Evolutionary conservation across 2,329 filamentous ascomycete species (phyloP).

Genomic region (Hysterium pulicare): DNA sequence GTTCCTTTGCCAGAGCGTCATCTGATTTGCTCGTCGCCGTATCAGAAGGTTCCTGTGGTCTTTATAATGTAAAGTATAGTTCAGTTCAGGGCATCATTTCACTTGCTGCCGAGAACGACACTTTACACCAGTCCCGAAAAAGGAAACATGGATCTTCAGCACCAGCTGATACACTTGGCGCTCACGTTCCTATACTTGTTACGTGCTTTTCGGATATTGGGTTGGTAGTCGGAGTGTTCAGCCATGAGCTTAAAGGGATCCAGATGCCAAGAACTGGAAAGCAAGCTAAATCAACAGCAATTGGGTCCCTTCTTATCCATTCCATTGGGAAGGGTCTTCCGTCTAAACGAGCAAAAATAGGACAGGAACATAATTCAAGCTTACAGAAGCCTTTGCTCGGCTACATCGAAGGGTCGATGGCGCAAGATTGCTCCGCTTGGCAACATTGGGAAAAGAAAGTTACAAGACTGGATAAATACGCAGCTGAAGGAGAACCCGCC

Average conservation of each 20-base stretch:
- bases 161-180: slow-evolving; percentile 46
- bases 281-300: slow-evolving; percentile 36
- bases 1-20: slow-evolving; percentile 65
- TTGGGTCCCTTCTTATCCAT: slow-evolving; percentile 63
- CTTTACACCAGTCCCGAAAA: slow-evolving; percentile 33
- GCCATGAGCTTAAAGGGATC: slow-evolving; percentile 62
- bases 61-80: slow-evolving; percentile 66
- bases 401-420: not conserved
- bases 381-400: not conserved
- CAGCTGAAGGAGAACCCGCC: slow-evolving; percentile 32
- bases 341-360: not conserved
- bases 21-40: slow-evolving; percentile 63
- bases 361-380: not conserved
- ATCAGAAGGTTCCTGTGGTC: slow-evolving; percentile 51
- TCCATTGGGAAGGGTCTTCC: slow-evolving; percentile 65
- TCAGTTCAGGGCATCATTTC: slow-evolving; percentile 45
- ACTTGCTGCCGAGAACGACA: slow-evolving; percentile 18
- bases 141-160: slow-evolving; percentile 25
- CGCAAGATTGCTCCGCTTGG: slow-evolving; percentile 10
- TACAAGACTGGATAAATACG: slow-evolving; percentile 35
- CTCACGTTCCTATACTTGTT: slow-evolving; percentile 18
- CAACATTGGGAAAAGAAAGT: slow-evolving; percentile 28
- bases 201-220: slow-evolving; percentile 64
- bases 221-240: slow-evolving; percentile 62
- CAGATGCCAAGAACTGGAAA: slow-evolving; percentile 44